Base-by-base conservation (phyloP, 192 early-diverging fungal genomes). In the Gaertneriomyces semiglobifer region DNA sequence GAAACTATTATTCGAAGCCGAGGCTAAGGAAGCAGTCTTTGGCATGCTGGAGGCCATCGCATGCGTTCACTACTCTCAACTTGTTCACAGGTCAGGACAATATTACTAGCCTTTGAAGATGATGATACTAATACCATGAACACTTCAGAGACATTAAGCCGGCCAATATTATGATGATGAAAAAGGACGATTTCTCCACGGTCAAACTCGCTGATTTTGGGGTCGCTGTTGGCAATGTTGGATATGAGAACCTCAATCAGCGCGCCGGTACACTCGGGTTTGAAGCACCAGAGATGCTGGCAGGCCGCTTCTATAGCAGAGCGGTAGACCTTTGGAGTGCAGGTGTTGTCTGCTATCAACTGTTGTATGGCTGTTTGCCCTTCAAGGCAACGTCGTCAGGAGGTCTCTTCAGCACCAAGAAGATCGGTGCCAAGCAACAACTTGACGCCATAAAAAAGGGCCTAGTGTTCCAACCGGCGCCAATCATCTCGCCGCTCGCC, bases 241-340 rank as follows among this genome's bases (percentile, higher is more conserved):
- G 73, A 4, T 75, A 79, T 44, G 45, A 59, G 38, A 66, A 60
- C 45, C 50, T 75, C 58, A 72, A 72, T 54, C 70, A 68, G 44
- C 48, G 44, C 5, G 72, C 64, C 8, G 74, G 74, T 16, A 76
- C 71, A 14, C 20, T 62, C 40, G 53, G 58, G 5, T 76, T 69
- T 48, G 72, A 73, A 66, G 76, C 79, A 1, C 79, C 79, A 25
- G 79, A 81, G 52, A 71, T 81, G 65, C 66, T 78, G 4, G 46
- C 63, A 19, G 65, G 62, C n/a, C 20, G 50, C 6, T 68, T 52
- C 39, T 80, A 80, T 62, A 75, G 78, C 6, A 69, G 60, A 53
- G 48, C 71, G 5, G 78, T 77, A 4, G 78, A 80, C 54, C 44
- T 76, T 0, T 80, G 78, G 78, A 65, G 63, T 12, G 33, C 47